Base-by-base conservation (phyloP, 2,329 filamentous ascomycete genomes). In the Cladophialophora chaetospira region DNA sequence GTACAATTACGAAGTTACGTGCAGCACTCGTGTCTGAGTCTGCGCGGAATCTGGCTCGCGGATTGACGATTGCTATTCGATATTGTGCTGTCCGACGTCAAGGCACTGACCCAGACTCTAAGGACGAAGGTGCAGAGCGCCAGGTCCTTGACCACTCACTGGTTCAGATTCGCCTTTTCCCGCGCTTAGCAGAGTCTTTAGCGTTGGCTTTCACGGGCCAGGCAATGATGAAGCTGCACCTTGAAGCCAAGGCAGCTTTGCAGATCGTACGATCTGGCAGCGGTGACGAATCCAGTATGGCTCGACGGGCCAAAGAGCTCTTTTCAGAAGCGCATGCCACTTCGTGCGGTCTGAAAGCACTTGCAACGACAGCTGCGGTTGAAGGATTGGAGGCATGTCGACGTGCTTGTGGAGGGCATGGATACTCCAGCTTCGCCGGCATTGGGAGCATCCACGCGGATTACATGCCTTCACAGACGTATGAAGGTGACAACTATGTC, bases 401-500 rank as follows among this genome's bases (percentile, higher is more conserved):
- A 55, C 81, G 88, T 63, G 87, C 88, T 21, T 89, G 87, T 62
- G 88, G 88, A 70, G 88, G 88, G 4, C 88, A 91, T 69, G 88
- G 88, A 46, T 91, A 90, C 76, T 85, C 81, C 52, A 83, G 80
- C 66, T 89, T 90, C 74, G 84, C 83, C 53, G 88, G 88, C 13
- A 89, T 91, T 63, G 87, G 87, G 1, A 74, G 80, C n/a, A 88
- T 83, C 80, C 91, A 89, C 66, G 79, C 87, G 23, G 87, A 91
- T 70, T 90, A 91, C 69, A 77, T 91, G 1, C 87, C 88, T 10
- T 87, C 82, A 0, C 71, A 77, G 11, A 89, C 86, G 5, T 88
- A 85, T 84, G 88, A 90, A 70, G 88, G 88, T 42, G 88, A 90
- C 74, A 89, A 89, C 76, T 91, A 88, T 75, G 89, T 91, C 87